Conservation (phyloP, 2,329 filamentous ascomycete genomes). For the Nothomitra cinnamomea region DNA sequence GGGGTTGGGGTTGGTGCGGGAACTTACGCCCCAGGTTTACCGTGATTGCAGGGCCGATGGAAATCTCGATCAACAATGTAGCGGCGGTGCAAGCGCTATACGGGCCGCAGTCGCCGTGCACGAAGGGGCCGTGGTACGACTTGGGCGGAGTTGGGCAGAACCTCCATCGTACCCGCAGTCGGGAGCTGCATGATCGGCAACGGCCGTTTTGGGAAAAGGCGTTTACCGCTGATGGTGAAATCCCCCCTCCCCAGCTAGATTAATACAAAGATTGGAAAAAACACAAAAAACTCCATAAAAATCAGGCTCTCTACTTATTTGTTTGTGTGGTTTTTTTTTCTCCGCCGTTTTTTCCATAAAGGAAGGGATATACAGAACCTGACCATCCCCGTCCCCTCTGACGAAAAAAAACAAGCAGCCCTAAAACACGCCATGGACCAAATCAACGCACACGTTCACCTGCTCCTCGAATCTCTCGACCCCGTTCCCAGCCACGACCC, state of each 20-base stretch:
- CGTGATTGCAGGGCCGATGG: constrained; percentile 14
- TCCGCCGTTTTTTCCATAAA: too few species aligned
- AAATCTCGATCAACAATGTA: constrained; percentile 17
- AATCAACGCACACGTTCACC: constrained; percentile 14
- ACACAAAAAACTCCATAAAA: too few species aligned
- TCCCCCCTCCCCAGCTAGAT: neutral
- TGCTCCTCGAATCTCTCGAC: constrained; percentile 13
- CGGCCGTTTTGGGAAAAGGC: constrained; percentile 19
- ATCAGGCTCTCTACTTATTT: too few species aligned
- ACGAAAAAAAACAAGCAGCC: too few species aligned
- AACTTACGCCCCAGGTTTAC: too few species aligned
- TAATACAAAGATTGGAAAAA: too few species aligned
- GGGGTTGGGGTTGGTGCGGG: too few species aligned
- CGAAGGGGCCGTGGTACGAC: constrained; percentile 17
- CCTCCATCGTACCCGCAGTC: constrained; percentile 17
- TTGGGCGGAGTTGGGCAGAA: constrained; percentile 8
- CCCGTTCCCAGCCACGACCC: constrained; percentile 14
- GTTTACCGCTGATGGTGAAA: constrained; percentile 16
- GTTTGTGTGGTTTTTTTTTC: too few species aligned
- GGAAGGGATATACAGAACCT: too few species aligned
- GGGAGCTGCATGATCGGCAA: constrained; percentile 16
- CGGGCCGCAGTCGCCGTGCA: constrained; percentile 17
- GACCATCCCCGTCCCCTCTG: too few species aligned
- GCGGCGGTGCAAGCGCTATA: constrained; percentile 18
- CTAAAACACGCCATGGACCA: too few species aligned